Base-by-base conservation (phyloP, 73 alveolate species). In the Breviolum minutum region DNA sequence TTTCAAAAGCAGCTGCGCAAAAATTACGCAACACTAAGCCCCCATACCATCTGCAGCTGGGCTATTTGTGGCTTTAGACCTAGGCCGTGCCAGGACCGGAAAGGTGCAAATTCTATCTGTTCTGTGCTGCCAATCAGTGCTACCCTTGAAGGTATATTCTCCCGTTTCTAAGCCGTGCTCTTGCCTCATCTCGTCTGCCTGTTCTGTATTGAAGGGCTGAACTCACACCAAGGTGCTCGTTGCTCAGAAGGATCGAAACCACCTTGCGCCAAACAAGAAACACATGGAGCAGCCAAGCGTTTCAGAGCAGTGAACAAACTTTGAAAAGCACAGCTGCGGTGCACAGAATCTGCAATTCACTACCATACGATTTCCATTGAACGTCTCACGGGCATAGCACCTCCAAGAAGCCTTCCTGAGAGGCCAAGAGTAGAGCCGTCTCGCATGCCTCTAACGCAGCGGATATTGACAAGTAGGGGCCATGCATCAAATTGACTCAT, bases 401-500 rank as follows among this genome's bases (percentile, higher is more conserved):
- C 97, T 92, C 97, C 64, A 40, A 19, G 61, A 71, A 92, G 8
- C 97, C 97, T 66, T 92, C 97, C 64, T 92, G 97, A 8, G 97
- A 80, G 54, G 97, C 97, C 32, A 92, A 40, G 64, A 92, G 89
- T n/a, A 92, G 68, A 40, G 97, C 70, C 22, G 97, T 92, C 77
- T 92, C 97, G 17, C 61, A 29, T n/a, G 89, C 88, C 97, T 73
- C 19, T 32, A 60, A 69, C 69, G 7, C 7, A 54, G 80, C 83
- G 17, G 19, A 77, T 66, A 40, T 26, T 16, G 11, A 40, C 20
- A 40, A 40, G 29, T 16, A 40, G 16, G 66, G 89, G 29, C 40
- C 22, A 24, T 14, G 83, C 83, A 10, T 24, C n/a, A 73, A 73
- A 73, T 13, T 13, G 48, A 73, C 1, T 32, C n/a, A 13, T 24